Base-by-base conservation (phyloP, 108 stramenopile genomes). In the Cafeteria roenbergensis region DNA sequence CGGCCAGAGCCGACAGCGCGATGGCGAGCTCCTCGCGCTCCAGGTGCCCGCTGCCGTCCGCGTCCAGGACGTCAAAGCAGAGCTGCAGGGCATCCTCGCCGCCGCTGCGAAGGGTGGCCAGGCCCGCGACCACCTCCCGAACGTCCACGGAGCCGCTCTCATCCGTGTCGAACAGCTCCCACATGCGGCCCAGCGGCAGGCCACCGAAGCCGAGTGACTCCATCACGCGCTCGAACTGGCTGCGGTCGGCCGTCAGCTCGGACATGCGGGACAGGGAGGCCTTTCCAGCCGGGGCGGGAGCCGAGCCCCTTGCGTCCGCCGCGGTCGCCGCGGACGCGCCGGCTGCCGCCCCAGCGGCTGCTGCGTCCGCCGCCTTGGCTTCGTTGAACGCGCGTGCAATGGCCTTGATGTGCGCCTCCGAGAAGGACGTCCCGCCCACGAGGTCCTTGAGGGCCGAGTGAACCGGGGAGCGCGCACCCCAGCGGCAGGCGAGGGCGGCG, bases 41-140 rank as follows among this genome's bases (percentile, higher is more conserved):
- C 4, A 63, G 8, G n/a, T 22, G 20, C 26, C 62, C 62, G 38
- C 26, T 28, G 42, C 42, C 34, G 28, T 63, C 62, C 25, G 34
- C 62, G 36, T 63, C 62, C 20, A 48, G 34, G 26, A 63, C 27
- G 17, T 63, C 62, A 28, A 63, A 63, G 42, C 62, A 63, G 26
- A 63, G 27, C 38, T 29, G 22, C 26, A 63, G 24, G 34, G 62
- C 62, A 22, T 22, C 42, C 1, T 28, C 36, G 26, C 62, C 62
- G 1, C 42, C 26, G 37, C 26, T 21, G 37, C 62, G 4, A 36
- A 63, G 36, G 3, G 22, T 50, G 38, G 34, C 25, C 38, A 63
- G 27, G 38, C 62, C 62, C 62, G 42, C 62, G 26, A 63, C 2
- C 22, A 63, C 22, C 48, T 63, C 62, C 37, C 62, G 38, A 17